These are phyloP conservation scores for Lotus japonicus DNA, from an alignment of 306 rosid genomes.

Conservation along the genomic window DNA sequence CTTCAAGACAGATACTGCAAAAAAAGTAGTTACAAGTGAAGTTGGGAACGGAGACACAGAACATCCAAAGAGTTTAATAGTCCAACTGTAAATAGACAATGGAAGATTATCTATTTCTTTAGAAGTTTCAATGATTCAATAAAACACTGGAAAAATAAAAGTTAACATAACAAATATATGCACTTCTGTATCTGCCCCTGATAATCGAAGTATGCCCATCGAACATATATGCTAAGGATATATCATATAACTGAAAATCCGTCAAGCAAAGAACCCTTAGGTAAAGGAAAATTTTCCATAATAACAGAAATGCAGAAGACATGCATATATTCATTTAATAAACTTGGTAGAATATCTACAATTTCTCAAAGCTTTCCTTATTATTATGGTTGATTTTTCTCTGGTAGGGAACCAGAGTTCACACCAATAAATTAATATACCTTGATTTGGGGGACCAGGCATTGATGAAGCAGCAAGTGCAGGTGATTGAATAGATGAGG, in stretches of 20 bases:
- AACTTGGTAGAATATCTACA: neutral
- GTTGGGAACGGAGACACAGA: neutral
- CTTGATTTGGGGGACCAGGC: constrained; percentile 45
- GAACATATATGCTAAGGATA: neutral
- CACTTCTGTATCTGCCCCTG: neutral
- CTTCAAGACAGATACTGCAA: constrained; percentile 46
- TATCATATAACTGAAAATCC: neutral
- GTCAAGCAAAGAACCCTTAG: neutral
- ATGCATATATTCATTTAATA: neutral
- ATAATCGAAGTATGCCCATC: neutral
- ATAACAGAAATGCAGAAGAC: neutral
- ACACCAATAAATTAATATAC: constrained; percentile 24
- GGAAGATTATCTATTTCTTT: neutral
- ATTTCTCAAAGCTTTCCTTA: neutral
- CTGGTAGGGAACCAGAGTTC: neutral
- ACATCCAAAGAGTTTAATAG: neutral
- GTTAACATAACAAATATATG: neutral
- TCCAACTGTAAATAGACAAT: neutral
- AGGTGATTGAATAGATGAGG: constrained; percentile 40
- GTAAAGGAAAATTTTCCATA: neutral
- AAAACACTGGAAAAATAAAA: neutral
- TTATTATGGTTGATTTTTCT: neutral
- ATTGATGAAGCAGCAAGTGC: constrained; percentile 30
- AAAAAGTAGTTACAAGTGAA: neutral
- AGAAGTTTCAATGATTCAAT: neutral